These are phyloP conservation scores for Boletus sp. DNA, from an alignment of 768 basidiomycete species.

Conservation along the genomic window DNA sequence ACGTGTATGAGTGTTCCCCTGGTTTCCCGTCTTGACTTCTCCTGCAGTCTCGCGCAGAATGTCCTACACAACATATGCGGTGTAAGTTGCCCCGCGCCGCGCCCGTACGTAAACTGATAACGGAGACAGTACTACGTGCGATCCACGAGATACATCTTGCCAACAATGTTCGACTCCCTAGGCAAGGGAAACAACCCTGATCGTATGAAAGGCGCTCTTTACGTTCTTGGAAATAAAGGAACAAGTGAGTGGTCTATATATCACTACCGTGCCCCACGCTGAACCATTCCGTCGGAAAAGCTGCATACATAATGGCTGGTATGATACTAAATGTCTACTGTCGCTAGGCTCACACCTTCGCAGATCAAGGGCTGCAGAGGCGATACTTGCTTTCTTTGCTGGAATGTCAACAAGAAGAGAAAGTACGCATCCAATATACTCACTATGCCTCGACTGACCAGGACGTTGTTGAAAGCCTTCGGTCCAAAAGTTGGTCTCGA, in stretches of 20 bases:
- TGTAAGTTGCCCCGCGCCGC: conserved; percentile 38
- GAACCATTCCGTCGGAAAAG: conserved; percentile 32
- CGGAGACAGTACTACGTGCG: conserved; percentile 59
- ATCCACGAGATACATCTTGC: conserved; percentile 64
- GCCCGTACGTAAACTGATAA: conserved; percentile 7
- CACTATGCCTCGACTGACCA: conserved; percentile 49
- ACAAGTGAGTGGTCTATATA: conserved; percentile 43
- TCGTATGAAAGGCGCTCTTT: conserved; percentile 92
- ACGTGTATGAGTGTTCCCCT: conserved; percentile 15
- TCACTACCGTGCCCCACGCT: neutral
- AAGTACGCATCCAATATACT: conserved; percentile 41
- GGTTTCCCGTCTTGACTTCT: conserved; percentile 1
- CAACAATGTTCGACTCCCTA: conserved; percentile 58
- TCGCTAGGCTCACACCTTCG: conserved; percentile 8
- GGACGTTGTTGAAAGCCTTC: conserved; percentile 16
- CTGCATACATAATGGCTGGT: conserved; percentile 69
- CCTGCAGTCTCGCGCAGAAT: conserved; percentile 60
- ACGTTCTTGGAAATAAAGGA: conserved; percentile 71
- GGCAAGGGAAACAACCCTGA: conserved; percentile 81
- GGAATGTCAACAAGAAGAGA: conserved; percentile 82
- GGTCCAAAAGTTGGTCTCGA: conserved; percentile 26
- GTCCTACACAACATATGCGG: conserved; percentile 62
- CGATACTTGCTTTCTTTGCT: conserved; percentile 61
- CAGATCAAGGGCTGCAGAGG: conserved; percentile 56
- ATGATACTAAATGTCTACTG: conserved; percentile 21